phyloP scores from a whole-genome alignment of 179 eudicot species.

The Camellia oleifera region DNA sequence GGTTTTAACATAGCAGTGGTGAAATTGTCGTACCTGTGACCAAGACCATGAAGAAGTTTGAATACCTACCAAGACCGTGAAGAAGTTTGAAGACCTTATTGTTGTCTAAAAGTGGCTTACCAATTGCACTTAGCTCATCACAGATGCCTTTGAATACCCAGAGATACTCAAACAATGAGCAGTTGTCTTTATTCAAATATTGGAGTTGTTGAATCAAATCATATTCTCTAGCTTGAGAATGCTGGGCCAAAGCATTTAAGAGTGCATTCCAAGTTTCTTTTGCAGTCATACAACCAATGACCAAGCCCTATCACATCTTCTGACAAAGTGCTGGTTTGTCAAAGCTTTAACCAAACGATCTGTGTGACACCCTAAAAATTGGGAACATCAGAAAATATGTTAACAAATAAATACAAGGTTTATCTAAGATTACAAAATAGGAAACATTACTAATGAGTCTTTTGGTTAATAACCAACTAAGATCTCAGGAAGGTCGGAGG shows the following conservation, averaged over 20 bases:
- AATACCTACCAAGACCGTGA: too few species aligned
- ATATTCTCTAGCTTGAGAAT: background rate
- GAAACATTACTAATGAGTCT: too few species aligned
- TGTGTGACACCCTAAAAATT: too few species aligned
- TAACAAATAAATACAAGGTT: too few species aligned
- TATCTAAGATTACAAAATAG: too few species aligned
- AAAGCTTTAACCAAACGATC: background rate
- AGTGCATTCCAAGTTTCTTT: background rate
- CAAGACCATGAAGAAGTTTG: background rate
- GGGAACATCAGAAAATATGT: too few species aligned
- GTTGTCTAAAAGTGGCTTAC: background rate
- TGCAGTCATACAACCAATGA: background rate
- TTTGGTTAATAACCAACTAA: too few species aligned
- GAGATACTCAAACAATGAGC: background rate
- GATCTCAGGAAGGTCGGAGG: too few species aligned
- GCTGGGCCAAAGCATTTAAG: background rate
- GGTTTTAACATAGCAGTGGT: conserved; percentile 13
- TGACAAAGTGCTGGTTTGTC: background rate
- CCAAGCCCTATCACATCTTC: background rate
- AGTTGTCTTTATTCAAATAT: background rate
- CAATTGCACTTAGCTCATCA: background rate
- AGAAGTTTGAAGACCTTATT: background rate
- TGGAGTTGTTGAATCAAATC: background rate
- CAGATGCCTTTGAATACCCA: background rate
- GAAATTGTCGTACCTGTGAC: background rate